Evolutionary conservation across 2,329 filamentous ascomycete genomes (phyloP), one percentile per base, ranked within the genome.

Genomic region (Colletotrichum liaoningense): DNA sequence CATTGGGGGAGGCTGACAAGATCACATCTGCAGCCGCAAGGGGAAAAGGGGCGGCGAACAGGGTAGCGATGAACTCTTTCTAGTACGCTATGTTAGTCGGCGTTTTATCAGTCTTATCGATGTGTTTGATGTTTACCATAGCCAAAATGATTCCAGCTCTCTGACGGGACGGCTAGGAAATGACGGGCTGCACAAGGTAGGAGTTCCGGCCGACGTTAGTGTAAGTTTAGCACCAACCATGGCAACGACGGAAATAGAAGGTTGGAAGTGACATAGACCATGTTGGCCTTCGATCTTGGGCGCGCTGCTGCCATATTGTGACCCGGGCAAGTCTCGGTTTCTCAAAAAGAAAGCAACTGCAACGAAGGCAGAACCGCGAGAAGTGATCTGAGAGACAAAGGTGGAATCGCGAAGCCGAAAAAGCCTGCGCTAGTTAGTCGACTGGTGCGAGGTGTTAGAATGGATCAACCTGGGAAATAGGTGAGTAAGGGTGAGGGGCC

Each of bases 51-150:
- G 52, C 22, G 22, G n/a, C 33, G 24, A 42, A 46, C 67, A 71
- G 57, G 68, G 68, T 68, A 67, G 69, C 58, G 69, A 74, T 55
- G 72, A 68, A 72, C 63, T 68, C 54, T 72, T 22, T 49, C 26
- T 24, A 19, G 38, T 63, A 35, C 54, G 72, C 68, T 68, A 72
- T 63, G 63, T 52, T 64, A 52, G 58, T 72, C 30, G 57, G 63
- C 72, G 69, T 72, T 73, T 67, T 74, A 66, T 69, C 72, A 66
- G 62, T 54, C 66, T 71, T 72, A 72, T 75, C 72, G 57, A 46
- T 63, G 49, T 75, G 77, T 78, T 76, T 77, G 76, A 78, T 75
- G 69, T 79, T 75, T 68, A 75, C 57, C 63, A 67, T 60, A 58
- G 69, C 56, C 42, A 28, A 52, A 56, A 52, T 33, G 28, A 63